phyloP scores from a whole-genome alignment of 805 yeast species.

The Metschnikowia picachoensis region DNA sequence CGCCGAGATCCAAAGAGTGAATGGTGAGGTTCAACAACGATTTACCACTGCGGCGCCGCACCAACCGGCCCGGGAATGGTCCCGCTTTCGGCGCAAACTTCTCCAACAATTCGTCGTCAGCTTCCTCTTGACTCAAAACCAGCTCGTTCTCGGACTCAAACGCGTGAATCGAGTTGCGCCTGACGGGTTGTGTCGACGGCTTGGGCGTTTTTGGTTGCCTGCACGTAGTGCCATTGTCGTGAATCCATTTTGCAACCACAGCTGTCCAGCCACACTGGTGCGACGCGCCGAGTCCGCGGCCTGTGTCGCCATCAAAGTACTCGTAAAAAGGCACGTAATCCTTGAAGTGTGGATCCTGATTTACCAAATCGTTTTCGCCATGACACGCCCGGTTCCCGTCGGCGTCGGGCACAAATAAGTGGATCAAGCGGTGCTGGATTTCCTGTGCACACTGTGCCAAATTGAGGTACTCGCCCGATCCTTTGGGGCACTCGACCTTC shows the following conservation, averaged over 20 bases:
- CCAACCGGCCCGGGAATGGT: constrained; percentile 51
- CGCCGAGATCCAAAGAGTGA: constrained; percentile 61
- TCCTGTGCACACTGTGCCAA: constrained; percentile 90
- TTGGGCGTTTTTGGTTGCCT: constrained; percentile 39
- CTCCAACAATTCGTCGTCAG: constrained; percentile 31
- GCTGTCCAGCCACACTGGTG: constrained; percentile 98
- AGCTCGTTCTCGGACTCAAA: constrained; percentile 16
- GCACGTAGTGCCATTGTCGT: constrained; percentile 77
- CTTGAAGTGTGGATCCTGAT: constrained; percentile 64
- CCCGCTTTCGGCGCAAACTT: constrained; percentile 43
- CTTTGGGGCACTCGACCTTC: constrained; percentile 84
- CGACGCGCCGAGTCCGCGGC: constrained; percentile 88
- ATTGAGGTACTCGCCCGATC: constrained; percentile 71
- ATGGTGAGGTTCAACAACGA: constrained; percentile 67
- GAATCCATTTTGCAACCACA: constrained; percentile 85
- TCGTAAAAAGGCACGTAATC: constrained; percentile 80
- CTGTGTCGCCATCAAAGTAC: constrained; percentile 91
- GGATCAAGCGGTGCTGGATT: constrained; percentile 79
- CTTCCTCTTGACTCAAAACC: constrained; percentile 19
- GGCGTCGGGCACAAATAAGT: constrained; percentile 66
- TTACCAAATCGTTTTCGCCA: constrained; percentile 54
- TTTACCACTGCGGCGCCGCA: constrained; percentile 70
- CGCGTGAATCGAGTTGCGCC: constrained; percentile 29
- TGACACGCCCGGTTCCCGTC: constrained; percentile 71
- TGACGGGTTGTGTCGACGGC: constrained; percentile 14